These are phyloP conservation scores for Fusarium incarnatum DNA, from an alignment of 2,329 filamentous ascomycete species.

Conservation along the genomic window DNA sequence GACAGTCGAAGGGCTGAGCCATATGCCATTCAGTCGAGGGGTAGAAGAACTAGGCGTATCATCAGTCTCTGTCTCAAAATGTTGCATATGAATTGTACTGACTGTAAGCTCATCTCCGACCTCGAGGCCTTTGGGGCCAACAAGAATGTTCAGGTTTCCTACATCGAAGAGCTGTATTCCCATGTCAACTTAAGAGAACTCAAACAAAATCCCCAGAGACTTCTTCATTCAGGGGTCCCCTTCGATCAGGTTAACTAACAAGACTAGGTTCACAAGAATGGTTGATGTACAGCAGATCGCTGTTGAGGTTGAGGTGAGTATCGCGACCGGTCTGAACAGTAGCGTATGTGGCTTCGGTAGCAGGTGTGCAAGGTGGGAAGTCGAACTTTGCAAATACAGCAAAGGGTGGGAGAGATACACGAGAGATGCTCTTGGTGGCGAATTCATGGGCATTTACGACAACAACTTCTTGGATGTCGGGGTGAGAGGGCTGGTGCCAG, in stretches of 20 bases:
- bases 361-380: slow-evolving; percentile 71
- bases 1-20: slow-evolving; percentile 77
- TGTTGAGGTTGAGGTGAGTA: slow-evolving; percentile 72
- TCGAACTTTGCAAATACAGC: slow-evolving; percentile 73
- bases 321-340: slow-evolving; percentile 70
- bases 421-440: slow-evolving; percentile 70
- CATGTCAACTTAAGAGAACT: slow-evolving; percentile 18
- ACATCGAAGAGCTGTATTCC: slow-evolving; percentile 69
- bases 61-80: slow-evolving; percentile 6
- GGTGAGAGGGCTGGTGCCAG: slow-evolving; percentile 72
- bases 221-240: slow-evolving; percentile 20
- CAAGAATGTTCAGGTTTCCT: slow-evolving; percentile 66
- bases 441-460: slow-evolving; percentile 65
- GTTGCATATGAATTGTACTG: background rate
- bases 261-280: slow-evolving; percentile 75
- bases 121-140: slow-evolving; percentile 66
- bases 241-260: slow-evolving; percentile 57
- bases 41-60: slow-evolving; percentile 71
- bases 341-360: slow-evolving; percentile 68
- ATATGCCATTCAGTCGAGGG: slow-evolving; percentile 80
- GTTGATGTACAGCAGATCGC: slow-evolving; percentile 75
- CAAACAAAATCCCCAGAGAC: background rate
- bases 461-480: slow-evolving; percentile 65
- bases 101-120: slow-evolving; percentile 70
- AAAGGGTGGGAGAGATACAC: slow-evolving; percentile 67